Evolutionary conservation across 1,139 yeast species (phyloP).

Genomic region (Hanseniaspora gamundiae): DNA sequence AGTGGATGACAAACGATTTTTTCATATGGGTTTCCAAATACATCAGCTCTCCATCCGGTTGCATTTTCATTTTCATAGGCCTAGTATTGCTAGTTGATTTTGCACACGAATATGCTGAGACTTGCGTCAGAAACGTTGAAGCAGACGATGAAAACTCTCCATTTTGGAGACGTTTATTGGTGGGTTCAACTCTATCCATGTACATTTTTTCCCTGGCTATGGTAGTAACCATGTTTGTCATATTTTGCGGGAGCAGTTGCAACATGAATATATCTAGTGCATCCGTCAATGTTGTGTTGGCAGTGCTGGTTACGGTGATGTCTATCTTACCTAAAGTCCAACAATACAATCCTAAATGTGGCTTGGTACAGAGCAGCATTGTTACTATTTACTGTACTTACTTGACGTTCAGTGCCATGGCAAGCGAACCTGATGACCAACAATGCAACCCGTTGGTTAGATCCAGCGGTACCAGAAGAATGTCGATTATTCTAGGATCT

Average conservation of each 20-base stretch:
- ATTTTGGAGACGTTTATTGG: conserved; percentile 70
- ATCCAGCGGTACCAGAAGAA: conserved; percentile 81
- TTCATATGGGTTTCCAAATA: conserved; percentile 87
- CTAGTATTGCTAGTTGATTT: conserved; percentile 83
- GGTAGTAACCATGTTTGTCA: conserved; percentile 68
- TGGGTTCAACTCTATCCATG: conserved; percentile 84
- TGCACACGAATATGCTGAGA: conserved; percentile 99
- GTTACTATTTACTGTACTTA: conserved; percentile 91
- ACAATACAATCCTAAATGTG: conserved; percentile 89
- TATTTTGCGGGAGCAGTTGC: conserved; percentile 79
- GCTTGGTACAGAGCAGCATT: conserved; percentile 94
- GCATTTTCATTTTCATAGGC: conserved; percentile 80
- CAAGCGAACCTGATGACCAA: conserved; percentile 92
- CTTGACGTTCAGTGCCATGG: conserved; percentile 83
- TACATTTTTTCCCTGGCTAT: conserved; percentile 60
- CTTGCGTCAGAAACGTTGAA: conserved; percentile 83
- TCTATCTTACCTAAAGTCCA: conserved; percentile 79
- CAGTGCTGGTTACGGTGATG: conserved; percentile 50
- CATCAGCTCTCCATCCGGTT: conserved; percentile 74
- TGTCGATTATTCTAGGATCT: conserved; percentile 82
- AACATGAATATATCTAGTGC: conserved; percentile 86
- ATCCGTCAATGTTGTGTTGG: conserved; percentile 56
- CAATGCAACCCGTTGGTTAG: conserved; percentile 84
- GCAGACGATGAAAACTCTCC: conserved; percentile 56
- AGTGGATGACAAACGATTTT: conserved; percentile 64